Base-by-base conservation (phyloP, 805 yeast genomes). In the Saccharomycopsis sp. region DNA sequence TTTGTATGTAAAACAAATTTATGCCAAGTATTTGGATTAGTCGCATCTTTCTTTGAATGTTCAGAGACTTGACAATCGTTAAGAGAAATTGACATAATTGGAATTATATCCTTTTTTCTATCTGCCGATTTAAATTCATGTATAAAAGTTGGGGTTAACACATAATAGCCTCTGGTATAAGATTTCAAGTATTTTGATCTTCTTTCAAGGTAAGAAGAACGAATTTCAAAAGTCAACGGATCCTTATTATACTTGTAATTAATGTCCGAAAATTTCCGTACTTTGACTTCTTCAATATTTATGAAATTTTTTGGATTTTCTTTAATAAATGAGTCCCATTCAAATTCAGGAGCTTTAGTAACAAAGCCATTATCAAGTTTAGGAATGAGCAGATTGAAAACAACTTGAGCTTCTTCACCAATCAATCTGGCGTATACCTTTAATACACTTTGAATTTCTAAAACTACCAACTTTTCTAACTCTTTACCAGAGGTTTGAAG, bases 131-230 rank as follows among this genome's bases (percentile, higher is more conserved):
- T 88, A 62, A 89, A 84, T 62, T 89, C 98, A 57, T 92, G 97
- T 41, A 89, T 63, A 53, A 75, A 87, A 42, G 78, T 77, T 42
- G 96, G 82, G 2, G 98, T 87, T 50, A 89, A 66, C 15, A 89
- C 95, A 56, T 86, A 92, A 76, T 82, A 92, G 3, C 92, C 95
- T 47, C 77, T 72, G 3, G 94, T 75, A 60, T 87, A 92, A n/a
- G 89, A 80, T 64, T 88, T 88, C 49, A 92, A 67, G 57, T 76
- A 88, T 66, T 89, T 89, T 5, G 96, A 84, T 52, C 95, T 72
- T 58, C 96, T 73, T 59, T 92, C 97, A 48, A 89, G 66, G 48
- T 68, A 73, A 2, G 96, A 96, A 10, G 86, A 73, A 40, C 85
- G 73, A 29, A 88, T 69, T 49, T 74, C 78, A 39, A 59, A 63